Conservation (phyloP, 495 filamentous ascomycete species). For the Penicillium cinerascens region DNA sequence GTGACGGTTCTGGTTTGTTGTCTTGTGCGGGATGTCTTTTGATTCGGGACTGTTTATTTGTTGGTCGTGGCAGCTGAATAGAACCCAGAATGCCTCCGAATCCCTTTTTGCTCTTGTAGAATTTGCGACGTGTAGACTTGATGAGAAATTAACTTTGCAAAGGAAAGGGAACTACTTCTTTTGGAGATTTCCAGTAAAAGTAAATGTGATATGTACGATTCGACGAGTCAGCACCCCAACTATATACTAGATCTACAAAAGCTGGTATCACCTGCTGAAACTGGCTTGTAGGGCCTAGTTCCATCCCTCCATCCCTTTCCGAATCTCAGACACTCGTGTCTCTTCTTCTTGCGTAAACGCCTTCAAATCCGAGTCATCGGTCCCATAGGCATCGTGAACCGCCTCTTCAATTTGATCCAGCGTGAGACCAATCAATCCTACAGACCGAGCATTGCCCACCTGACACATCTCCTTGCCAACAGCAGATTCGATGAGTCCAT, state of each 20-base stretch:
- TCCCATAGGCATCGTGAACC: conserved; percentile 31
- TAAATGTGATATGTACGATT: neutral
- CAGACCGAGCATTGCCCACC: conserved; percentile 37
- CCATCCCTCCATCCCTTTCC: conserved; percentile 19
- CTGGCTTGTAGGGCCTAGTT: neutral
- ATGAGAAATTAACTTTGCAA: too few species aligned
- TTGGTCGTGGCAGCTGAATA: neutral
- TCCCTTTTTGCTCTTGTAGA: neutral
- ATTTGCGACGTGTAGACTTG: neutral
- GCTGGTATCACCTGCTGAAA: neutral
- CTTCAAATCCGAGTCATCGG: conserved; percentile 29
- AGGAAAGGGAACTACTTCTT: too few species aligned
- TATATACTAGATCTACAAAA: neutral
- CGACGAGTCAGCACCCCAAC: neutral
- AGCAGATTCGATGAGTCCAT: conserved; percentile 35
- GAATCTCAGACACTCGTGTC: conserved; percentile 25
- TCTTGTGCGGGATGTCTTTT: neutral
- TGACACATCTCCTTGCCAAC: conserved; percentile 41
- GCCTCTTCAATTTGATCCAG: conserved; percentile 40
- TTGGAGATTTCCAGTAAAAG: neutral
- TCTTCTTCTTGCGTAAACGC: conserved; percentile 32
- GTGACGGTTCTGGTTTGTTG: neutral
- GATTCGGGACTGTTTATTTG: neutral
- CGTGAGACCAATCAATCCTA: conserved; percentile 34
- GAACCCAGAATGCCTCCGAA: neutral